Base-by-base conservation (phyloP, 1,139 yeast species). In the Hansenula anomala region DNA sequence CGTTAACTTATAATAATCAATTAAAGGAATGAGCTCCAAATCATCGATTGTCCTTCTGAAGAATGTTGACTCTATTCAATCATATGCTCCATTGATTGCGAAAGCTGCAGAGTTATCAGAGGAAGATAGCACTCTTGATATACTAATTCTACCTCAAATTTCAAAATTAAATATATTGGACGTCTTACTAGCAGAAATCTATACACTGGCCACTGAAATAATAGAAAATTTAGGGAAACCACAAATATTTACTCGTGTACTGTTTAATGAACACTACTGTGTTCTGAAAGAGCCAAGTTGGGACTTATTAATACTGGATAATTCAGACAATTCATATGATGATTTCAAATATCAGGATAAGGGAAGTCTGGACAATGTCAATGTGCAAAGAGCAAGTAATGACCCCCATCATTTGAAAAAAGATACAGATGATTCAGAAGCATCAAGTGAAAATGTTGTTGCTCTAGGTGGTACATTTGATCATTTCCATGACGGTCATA, bases 391-490 rank as follows among this genome's bases (percentile, higher is more conserved):
- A 36, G 15, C 45, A 10, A 28, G 32, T 0, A 8, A 19, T 6
- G 31, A 28, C 4, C 32, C 39, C 4, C 39, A 33, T 18, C 22
- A 25, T 2, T 17, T 39, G 6, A 41, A 33, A 5, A 16, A 37
- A 15, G 51, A 44, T 7, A 9, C 29, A 1, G 58, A 52, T 33
- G 48, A 40, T 3, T 43, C 48, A 23, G 33, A 23, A 2, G 54
- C 51, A 33, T 51, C 58, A 22, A 46, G 51, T 14, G 68, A 63
- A 44, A 38, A 46, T 14, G 64, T 66, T 2, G 64, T 65, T 13
- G 95, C 95, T 1, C 80, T 90, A 1, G 98, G 98, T 1, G 99
- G 99, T 0, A 94, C 98, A 0, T 94, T 94, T 64, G 99, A 94
- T 57, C 97, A 94, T 61, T 58, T 94, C 28, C 99, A 94, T 54